phyloP scores from a whole-genome alignment of 129 eudicot species.

The carrot (Daucus carota) region DNA sequence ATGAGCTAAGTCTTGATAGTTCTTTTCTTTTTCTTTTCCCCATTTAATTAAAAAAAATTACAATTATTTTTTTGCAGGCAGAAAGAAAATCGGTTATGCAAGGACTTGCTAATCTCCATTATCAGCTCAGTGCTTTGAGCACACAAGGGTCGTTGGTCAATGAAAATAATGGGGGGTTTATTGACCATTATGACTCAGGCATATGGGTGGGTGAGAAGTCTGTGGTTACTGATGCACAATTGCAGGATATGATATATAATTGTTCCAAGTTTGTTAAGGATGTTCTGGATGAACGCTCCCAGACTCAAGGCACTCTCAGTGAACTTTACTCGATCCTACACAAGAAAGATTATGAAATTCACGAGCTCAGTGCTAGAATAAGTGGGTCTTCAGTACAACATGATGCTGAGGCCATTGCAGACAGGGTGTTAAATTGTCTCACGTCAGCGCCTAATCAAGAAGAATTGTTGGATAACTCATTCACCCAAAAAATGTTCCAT shows the following conservation, averaged over 20 bases:
- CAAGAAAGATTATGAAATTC: slow-evolving; percentile 56
- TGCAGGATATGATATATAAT: slow-evolving; percentile 55
- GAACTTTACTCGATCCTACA: slow-evolving; percentile 40
- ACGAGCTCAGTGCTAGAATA: slow-evolving; percentile 38
- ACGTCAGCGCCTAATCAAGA: slow-evolving; percentile 31
- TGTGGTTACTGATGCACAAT: slow-evolving; percentile 17
- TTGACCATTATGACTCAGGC: slow-evolving; percentile 17
- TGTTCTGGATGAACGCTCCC: slow-evolving; percentile 31
- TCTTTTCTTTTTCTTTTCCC: slow-evolving; percentile 14
- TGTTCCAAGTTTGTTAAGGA: slow-evolving; percentile 44
- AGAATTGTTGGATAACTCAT: slow-evolving; percentile 39
- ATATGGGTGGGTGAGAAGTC: slow-evolving; percentile 27
- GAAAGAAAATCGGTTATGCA: slow-evolving; percentile 40
- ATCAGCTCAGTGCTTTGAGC: slow-evolving; percentile 41
- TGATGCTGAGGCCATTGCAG: slow-evolving; percentile 39
- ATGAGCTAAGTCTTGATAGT: slow-evolving; percentile 1
- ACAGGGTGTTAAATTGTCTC: slow-evolving; percentile 49
- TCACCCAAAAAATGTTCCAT: slow-evolving; percentile 48
- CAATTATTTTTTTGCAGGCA: slow-evolving; percentile 47
- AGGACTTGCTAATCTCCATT: slow-evolving; percentile 42
- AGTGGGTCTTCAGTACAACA: slow-evolving; percentile 37
- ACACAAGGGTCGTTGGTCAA: slow-evolving; percentile 18
- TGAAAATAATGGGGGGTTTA: slow-evolving; percentile 20
- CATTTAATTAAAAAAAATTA: too few species aligned
- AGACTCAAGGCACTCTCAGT: slow-evolving; percentile 32